Conservation (phyloP, 139 green algal genomes). For the Deuterostichococcus epilithicus region DNA sequence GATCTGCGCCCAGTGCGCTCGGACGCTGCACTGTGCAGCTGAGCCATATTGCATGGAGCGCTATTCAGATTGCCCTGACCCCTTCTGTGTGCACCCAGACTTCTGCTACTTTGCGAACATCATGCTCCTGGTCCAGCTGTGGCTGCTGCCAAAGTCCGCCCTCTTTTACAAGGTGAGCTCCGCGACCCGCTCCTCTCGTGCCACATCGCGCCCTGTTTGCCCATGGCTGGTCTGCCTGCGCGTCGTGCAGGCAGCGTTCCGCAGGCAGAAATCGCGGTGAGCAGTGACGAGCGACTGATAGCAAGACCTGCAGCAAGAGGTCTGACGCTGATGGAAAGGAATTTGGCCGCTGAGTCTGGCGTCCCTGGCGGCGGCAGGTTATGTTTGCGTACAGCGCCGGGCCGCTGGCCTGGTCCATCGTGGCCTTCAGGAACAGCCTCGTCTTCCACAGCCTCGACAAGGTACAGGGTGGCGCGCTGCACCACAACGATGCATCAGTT, state of each 20-base stretch:
- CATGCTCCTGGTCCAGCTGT: conserved; percentile 69
- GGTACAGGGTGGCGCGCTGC: no score
- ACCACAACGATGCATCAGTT: no score
- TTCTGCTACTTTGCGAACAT: conserved; percentile 75
- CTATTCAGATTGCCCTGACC: no score
- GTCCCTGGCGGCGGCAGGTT: conserved; percentile 37
- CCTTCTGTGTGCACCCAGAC: conserved; percentile 26
- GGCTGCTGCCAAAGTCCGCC: conserved; percentile 46
- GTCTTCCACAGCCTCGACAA: conserved; percentile 81
- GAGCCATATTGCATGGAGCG: no score
- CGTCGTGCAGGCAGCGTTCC: no score
- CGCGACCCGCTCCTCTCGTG: background rate
- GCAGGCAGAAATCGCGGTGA: no score
- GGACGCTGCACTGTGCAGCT: background rate
- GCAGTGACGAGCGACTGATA: no score
- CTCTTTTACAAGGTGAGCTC: conserved; percentile 56
- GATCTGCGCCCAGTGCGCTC: background rate
- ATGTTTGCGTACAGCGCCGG: conserved; percentile 71
- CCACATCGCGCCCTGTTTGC: background rate
- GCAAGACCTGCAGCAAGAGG: background rate
- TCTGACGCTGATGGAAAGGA: no score
- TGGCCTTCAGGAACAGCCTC: conserved; percentile 81
- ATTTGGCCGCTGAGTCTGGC: conserved; percentile 8
- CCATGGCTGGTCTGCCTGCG: background rate
- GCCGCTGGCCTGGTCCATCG: conserved; percentile 69